Base-by-base conservation (phyloP, 805 yeast species). In the Cyberlindnera xishuangbannaensis region DNA sequence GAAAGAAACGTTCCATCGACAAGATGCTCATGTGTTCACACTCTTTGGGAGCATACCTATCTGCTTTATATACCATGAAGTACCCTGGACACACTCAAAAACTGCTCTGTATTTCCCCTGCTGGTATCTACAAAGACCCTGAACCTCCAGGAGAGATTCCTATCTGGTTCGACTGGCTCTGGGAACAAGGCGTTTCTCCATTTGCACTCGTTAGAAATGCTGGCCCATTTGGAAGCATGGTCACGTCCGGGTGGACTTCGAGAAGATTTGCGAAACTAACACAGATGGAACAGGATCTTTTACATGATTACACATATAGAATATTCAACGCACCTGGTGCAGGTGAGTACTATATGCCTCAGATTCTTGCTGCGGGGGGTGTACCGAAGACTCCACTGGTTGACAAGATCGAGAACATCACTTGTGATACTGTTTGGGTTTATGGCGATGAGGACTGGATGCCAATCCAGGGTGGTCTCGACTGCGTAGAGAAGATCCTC, bases 131-230 rank as follows among this genome's bases (percentile, higher is more conserved):
- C 24, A 66, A 67, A 36, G 73, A 73, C 27, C 45, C 61, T 6
- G 53, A 49, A 15, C 55, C 63, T 3, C 47, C 44, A 27, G 69
- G 70, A 2, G 49, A 48, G 7, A 71, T 83, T 2, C 96, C 97
- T 1, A 54, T 61, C 25, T 90, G 95, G 81, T 86, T 86, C 55
- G 70, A 69, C 15, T 69, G 67, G 46, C 59, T 90, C 18, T 92
- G 98, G 98, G 87, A 84, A 44, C 73, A 68, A 20, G 84, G 88
- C 55, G 70, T 83, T 18, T 81, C 95, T 1, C 98, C 98, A 3
- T 92, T 90, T 54, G 55, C 80, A 1, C 49, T 88, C 6, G 90
- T 90, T 9, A 65, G 97, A 32, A 67, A 71, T 42, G 58, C 92
- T 0, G 90, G 95, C 0, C 83, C 87, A 1, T 59, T 83, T 20